Evolutionary conservation across 768 basidiomycete genomes (phyloP).

Genomic region (Russula sp.): DNA sequence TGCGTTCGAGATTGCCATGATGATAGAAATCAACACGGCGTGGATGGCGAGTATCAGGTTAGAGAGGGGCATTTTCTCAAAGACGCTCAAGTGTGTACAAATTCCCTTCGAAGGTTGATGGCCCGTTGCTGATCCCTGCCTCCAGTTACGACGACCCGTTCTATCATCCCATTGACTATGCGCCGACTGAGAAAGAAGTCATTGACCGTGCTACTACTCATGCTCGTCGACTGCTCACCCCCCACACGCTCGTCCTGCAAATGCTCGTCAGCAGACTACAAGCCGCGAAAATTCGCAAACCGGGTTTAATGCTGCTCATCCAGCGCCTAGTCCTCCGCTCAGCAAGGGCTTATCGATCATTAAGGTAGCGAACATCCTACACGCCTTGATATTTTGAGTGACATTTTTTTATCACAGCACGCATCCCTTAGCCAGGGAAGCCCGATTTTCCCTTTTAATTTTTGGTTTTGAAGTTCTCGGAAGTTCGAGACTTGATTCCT

Average conservation of each 20-base stretch:
- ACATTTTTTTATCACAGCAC: constrained; percentile 44
- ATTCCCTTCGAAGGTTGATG: neutral
- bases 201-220: constrained; percentile 66
- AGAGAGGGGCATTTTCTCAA: constrained; percentile 79
- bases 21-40: constrained; percentile 78
- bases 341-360: constrained; percentile 51
- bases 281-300: constrained; percentile 82
- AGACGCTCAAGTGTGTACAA: constrained; percentile 62
- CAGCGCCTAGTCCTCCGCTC: constrained; percentile 83
- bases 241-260: constrained; percentile 78
- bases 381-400: neutral
- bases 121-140: constrained; percentile 9
- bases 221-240: constrained; percentile 69
- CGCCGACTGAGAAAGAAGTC: constrained; percentile 78
- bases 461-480: constrained; percentile 91
- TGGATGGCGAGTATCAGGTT: constrained; percentile 80
- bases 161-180: constrained; percentile 75
- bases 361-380: constrained; percentile 52
- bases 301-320: constrained; percentile 77
- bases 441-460: constrained; percentile 81
- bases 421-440: constrained; percentile 85
- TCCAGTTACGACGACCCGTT: constrained; percentile 84
- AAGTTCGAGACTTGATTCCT: constrained; percentile 77
- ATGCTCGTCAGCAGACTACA: constrained; percentile 90
- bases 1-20: constrained; percentile 70